Evolutionary conservation across 2,329 filamentous ascomycete genomes (phyloP), one percentile per base, ranked within the genome.

Genomic region (Xylaria sp.): DNA sequence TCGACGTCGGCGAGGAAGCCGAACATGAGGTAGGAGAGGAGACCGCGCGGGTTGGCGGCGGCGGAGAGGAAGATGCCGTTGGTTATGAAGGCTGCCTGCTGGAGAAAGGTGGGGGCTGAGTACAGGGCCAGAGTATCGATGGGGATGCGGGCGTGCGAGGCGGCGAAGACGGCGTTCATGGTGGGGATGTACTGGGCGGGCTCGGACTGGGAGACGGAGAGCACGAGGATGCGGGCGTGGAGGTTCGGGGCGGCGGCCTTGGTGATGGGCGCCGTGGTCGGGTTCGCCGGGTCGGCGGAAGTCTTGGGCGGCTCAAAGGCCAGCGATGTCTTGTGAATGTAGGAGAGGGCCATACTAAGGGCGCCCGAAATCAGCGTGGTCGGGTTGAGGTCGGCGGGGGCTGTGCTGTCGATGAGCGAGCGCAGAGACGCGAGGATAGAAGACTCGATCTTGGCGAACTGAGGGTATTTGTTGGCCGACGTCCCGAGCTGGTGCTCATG

Each of bases 131-230:
- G 88, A 41, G 97, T 95, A 80, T 99, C 96, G 76, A 99, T 94
- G 28, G 94, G 93, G 72, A 99, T 94, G 75, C 89, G 89, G 65
- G 94, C 88, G 72, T 95, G 91, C 77, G 97, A 93, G 68, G 95
- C 96, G 2, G 96, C 96, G 81, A 99, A 99, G 70, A 98, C 97
- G 76, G 92, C 89, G 82, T 99, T 99, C 96, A 99, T 99, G 74
- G 97, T 96, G 0, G 95, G 92, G 65, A 99, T 99, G 83, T 99
- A 99, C 81, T 98, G 92, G 5, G 94, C 90, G 0, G 97, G 89
- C 76, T 95, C 92, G 51, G 87, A 87, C 77, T 94, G 94, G 56
- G 93, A 97, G 4, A 98, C 94, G 57, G 93, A 97, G 63, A 99
- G 80, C 72, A 98, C 90, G 64, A 99, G 87, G 76, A 99, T 97